Evolutionary conservation across 2,329 filamentous ascomycete species (phyloP), one percentile per base, ranked within the genome.

Genomic region (Fusarium denticulatum): DNA sequence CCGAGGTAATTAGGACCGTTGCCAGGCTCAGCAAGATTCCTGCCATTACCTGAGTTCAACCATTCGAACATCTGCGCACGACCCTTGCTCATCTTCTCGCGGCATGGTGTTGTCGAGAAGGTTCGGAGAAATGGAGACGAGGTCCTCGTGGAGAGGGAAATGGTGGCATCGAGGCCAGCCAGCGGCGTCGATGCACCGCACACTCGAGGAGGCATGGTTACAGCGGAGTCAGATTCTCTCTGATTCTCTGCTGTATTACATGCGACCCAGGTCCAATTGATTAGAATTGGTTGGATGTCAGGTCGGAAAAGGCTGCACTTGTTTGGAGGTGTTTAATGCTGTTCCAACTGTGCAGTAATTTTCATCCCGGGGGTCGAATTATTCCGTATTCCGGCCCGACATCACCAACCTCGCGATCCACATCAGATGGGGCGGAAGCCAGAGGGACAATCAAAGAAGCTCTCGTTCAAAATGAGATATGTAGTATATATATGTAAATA

Each of bases 101-200:
- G 79, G 53, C 80, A 80, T 58, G 80, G 75, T 28, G 84, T 86
- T 46, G 84, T 81, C 60, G 82, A 83, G 69, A 86, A 85, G 49
- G 77, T 67, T 56, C 82, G 81, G 60, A 64, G 58, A 37, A 79
- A 77, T 18, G 74, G 60, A 26, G 73, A 59, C n/a, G 34, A 46
- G 42, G 34, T 53, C 68, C 64, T 57, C n/a, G 64, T 66, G 45
- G 59, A 65, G 40, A 74, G 49, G n/a, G 69, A 72, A 61, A 69
- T 67, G 60, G 77, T 71, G 43, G 77, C 76, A 62, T 81, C 78
- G 73, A 80, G 72, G 61, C 79, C 73, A 71, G 76, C 80, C 72
- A 80, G 76, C 67, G 81, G 73, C 73, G 73, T 69, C 45, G 78
- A 76, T 56, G 79, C 64, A 64, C 71, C 65, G 69, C 77, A 74